Base-by-base conservation (phyloP, 352 stramenopile genomes). In the Phytophthora brassicae region DNA sequence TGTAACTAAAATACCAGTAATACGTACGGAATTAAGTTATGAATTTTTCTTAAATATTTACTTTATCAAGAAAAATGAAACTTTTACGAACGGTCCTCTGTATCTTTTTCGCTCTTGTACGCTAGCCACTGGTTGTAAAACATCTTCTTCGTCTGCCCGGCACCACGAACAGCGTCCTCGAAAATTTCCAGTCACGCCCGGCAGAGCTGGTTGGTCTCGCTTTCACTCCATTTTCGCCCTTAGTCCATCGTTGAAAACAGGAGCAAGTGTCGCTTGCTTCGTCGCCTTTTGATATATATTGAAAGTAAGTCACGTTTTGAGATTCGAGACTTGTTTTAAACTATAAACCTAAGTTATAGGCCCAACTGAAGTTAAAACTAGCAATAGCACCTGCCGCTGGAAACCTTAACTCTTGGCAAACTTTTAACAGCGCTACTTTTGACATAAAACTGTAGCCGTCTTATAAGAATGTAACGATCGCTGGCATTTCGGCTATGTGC, bases 171-270 rank as follows among this genome's bases (percentile, higher is more conserved):
- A 38, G 41, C 19, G 6, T 46, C 20, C 20, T 51, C 52, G 19
- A 19, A 51, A 2, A n/a, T 42, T 42, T 52, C 29, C 14, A 60
- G 29, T 31, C 19, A 60, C 20, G 52, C 35, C 0, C 26, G 26
- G 16, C 52, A 60, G 1, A 59, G 36, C 38, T 58, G 48, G 8
- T 49, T 49, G 6, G 39, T 59, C 7, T 60, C 52, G 5, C 13
- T 45, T 26, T 52, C 52, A n/a, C 52, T 52, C 6, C 52, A 59
- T 38, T 44, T 31, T 22, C 1, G 12, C 6, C 26, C 51, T 23
- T 59, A 51, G 0, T 29, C 52, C 52, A 59, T 51, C 8, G n/a
- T 59, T 41, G 38, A 33, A 44, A n/a, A n/a, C n/a, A n/a, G n/a
- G 28, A 19, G 2, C 35, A 19, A 6, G 39, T 46, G 16, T 26